These are phyloP conservation scores for Blastobotrys aristatus DNA, from an alignment of 1,139 yeast genomes.

Conservation along the genomic window DNA sequence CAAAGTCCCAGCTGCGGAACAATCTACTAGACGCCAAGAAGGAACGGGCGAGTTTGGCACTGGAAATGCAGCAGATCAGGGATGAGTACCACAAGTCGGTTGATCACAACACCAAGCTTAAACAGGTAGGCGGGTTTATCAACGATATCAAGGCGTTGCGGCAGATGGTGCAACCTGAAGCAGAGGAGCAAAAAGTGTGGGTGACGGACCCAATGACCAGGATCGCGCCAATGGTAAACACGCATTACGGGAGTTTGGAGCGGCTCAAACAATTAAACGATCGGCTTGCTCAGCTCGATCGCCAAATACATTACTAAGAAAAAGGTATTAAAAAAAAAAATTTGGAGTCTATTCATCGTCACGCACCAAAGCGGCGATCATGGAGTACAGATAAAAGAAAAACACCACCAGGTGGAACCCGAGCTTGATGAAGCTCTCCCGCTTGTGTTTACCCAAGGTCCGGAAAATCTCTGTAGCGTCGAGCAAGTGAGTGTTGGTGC, in stretches of 20 bases:
- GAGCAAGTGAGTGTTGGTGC: conserved; percentile 59
- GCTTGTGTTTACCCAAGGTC: conserved; percentile 88
- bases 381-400: conserved; percentile 92
- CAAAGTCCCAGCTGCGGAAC: conserved; percentile 21
- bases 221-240: conserved; percentile 17
- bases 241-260: conserved; percentile 14
- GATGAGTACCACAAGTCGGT: conserved; percentile 14
- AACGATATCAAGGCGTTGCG: conserved; percentile 15
- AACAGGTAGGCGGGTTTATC: conserved; percentile 19
- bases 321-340: background rate
- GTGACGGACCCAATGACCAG: conserved; percentile 7
- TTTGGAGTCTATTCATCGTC: conserved; percentile 34
- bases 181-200: no score
- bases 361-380: conserved; percentile 92
- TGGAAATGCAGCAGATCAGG: conserved; percentile 20
- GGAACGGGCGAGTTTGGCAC: conserved; percentile 19
- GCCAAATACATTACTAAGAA: background rate
- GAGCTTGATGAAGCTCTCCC: conserved; percentile 82
- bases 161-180: conserved; percentile 2
- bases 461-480: conserved; percentile 98
- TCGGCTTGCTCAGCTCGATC: conserved; percentile 5
- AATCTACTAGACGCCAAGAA: conserved; percentile 21
- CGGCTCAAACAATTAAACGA: conserved; percentile 14
- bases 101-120: conserved; percentile 13
- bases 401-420: conserved; percentile 89